Base-by-base conservation (phyloP, 139 green algal species). In the Coccomyxa sp. region DNA sequence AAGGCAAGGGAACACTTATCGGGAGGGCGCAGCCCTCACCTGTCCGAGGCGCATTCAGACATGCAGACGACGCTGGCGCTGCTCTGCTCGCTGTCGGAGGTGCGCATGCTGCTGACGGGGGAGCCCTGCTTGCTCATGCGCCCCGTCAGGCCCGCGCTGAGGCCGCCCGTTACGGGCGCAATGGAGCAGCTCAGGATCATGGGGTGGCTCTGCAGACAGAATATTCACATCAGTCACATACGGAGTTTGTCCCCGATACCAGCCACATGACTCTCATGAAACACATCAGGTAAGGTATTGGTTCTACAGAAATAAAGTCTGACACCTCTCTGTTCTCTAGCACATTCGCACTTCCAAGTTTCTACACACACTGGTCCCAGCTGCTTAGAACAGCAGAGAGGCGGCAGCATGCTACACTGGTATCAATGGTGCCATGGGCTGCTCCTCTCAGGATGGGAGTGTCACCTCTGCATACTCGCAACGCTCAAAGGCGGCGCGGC, bases 401-500 rank as follows among this genome's bases (percentile, higher is more conserved):
- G n/a, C n/a, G n/a, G n/a, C n/a, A n/a, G n/a, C n/a, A n/a, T n/a
- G n/a, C n/a, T n/a, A n/a, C n/a, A n/a, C n/a, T n/a, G n/a, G n/a
- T n/a, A n/a, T n/a, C n/a, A n/a, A n/a, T n/a, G n/a, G n/a, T n/a
- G n/a, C n/a, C n/a, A n/a, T n/a, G n/a, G n/a, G n/a, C n/a, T n/a
- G n/a, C n/a, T n/a, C n/a, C n/a, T n/a, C n/a, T n/a, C n/a, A 64
- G 27, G 1, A 58, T 5, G 50, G 50, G 50, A 3, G 27, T 4
- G 18, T 12, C 64, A 71, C 64, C 64, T 34, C 24, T 10, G 29
- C 14, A 6, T 71, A 71, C 24, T 71, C 71, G 69, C 71, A 44
- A 7, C 41, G 38, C 69, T 78, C 29, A n/a, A 77, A 71, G 18
- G 18, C 35, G 33, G 68, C 36, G 44, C 78, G 69, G 69, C 69